Conservation (phyloP, 805 yeast species). For the Saccharomycopsis babjevae region DNA sequence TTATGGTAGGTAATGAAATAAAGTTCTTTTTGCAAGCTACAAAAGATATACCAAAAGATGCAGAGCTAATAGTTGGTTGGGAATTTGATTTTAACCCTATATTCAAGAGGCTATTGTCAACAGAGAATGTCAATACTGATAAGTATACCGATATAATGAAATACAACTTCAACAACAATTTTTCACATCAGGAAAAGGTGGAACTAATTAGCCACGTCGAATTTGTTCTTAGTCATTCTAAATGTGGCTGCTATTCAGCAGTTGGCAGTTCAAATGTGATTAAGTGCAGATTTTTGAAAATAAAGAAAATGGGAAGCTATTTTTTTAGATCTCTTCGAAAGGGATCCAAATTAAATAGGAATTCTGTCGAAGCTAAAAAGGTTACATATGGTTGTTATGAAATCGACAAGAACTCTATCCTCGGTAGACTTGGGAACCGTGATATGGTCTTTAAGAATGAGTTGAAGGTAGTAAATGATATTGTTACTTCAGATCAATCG, state of each 20-base stretch:
- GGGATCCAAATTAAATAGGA: slow-evolving; percentile 29
- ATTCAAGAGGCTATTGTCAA: slow-evolving; percentile 41
- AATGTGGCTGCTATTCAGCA: slow-evolving; percentile 41
- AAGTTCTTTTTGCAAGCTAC: slow-evolving; percentile 49
- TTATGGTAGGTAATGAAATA: slow-evolving; percentile 31
- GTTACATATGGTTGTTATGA: slow-evolving; percentile 20
- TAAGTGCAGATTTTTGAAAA: slow-evolving; percentile 49
- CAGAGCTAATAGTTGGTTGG: slow-evolving; percentile 76
- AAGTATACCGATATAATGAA: slow-evolving; percentile 13
- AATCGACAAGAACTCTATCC: background rate
- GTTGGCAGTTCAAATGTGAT: slow-evolving; percentile 29
- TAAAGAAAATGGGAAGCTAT: slow-evolving; percentile 52
- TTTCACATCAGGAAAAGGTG: slow-evolving; percentile 43
- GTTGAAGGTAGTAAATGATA: background rate
- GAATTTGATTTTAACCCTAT: slow-evolving; percentile 83
- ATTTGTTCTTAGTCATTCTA: slow-evolving; percentile 48
- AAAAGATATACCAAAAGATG: slow-evolving; percentile 46
- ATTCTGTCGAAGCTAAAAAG: slow-evolving; percentile 26
- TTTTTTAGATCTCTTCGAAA: slow-evolving; percentile 51
- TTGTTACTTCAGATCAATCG: background rate
- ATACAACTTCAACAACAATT: slow-evolving; percentile 37
- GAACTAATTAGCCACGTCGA: slow-evolving; percentile 52
- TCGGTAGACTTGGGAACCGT: slow-evolving; percentile 7
- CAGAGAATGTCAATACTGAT: slow-evolving; percentile 25
- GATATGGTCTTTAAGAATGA: background rate